phyloP scores from a whole-genome alignment of 2,329 filamentous ascomycete species.

The Sclerotinia spermophila region DNA sequence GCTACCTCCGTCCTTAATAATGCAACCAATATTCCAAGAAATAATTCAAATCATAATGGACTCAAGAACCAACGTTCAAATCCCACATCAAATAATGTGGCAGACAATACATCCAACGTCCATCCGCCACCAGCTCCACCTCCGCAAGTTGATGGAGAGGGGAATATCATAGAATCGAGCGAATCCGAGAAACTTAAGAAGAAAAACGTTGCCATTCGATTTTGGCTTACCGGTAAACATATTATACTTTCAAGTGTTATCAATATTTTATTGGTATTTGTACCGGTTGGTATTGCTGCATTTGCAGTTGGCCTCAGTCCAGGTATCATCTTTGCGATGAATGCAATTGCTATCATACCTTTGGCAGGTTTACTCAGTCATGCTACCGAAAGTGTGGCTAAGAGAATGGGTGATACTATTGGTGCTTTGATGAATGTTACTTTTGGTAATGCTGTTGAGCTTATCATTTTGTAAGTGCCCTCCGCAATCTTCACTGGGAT shows the following conservation, averaged over 20 bases:
- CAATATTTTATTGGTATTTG: conserved; percentile 73
- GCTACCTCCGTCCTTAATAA: conserved; percentile 26
- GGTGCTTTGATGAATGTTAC: conserved; percentile 73
- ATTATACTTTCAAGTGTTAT: conserved; percentile 71
- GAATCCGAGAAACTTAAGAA: conserved; percentile 28
- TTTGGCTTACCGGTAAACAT: conserved; percentile 45
- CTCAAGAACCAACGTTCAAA: conserved; percentile 33
- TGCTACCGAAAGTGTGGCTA: conserved; percentile 72
- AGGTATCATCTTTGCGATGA: conserved; percentile 67
- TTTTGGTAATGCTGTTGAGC: conserved; percentile 74
- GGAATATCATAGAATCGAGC: conserved; percentile 52
- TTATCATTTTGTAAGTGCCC: conserved; percentile 67
- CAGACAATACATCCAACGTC: conserved; percentile 38
- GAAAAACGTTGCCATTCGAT: conserved; percentile 33
- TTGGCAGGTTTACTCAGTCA: conserved; percentile 68
- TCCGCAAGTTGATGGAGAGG: conserved; percentile 51
- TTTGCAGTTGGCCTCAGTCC: conserved; percentile 52
- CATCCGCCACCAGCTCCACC: conserved; percentile 43
- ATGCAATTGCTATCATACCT: conserved; percentile 71
- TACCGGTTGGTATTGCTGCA: conserved; percentile 70
- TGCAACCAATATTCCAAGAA: conserved; percentile 27
- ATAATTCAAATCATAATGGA: conserved; percentile 24
- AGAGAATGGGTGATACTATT: conserved; percentile 67
- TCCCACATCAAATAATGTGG: conserved; percentile 34
- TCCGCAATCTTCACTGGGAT: conserved; percentile 1